Base-by-base conservation (phyloP, 2,329 filamentous ascomycete species). In the Neonectria ditissima region DNA sequence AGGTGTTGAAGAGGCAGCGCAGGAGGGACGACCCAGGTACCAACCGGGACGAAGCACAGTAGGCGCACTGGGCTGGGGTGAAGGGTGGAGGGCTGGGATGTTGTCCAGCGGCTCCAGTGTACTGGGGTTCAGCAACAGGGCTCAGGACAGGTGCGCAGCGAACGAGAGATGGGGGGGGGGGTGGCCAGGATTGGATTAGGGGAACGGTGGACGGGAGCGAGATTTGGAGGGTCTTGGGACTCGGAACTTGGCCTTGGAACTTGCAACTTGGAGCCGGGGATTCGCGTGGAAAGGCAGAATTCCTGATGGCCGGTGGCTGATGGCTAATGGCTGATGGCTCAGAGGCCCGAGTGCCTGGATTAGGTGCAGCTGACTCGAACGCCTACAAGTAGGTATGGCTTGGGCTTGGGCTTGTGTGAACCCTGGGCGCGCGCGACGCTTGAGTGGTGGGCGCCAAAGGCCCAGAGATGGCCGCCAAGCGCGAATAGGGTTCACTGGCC, bases 271-370 rank as follows among this genome's bases (percentile, higher is more conserved):
- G 37, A 41, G 20, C n/a, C 53, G 47, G 53, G 53, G 41, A 45
- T 37, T 7, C 34, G 34, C 34, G 59, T 62, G 54, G 61, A 57
- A 52, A 48, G 54, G 48, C 37, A 58, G 52, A 63, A 34, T 11
- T 13, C 10, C 32, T 11, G 37, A 59, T 70, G 67, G 62, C 66
- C 63, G 62, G 56, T 34, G 32, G 32, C 32, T 14, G 13, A 37
- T 37, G 34, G 34, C 34, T 37, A 14, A 34, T 34, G 32, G 16
- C 34, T 37, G 8, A 55, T 20, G 47, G 47, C 47, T 50, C 28
- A 50, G 59, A 62, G 71, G 67, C 65, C 71, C 71, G 72, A 70
- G 69, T 73, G 71, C 71, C 69, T 73, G 71, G 71, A 66, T 67
- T 69, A 63, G 68, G 68, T 69, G 55, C 65, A 66, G 67, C 63